These are phyloP conservation scores for Nicotiana tomentosiformis DNA, from an alignment of 257 asterid genomes.

Conservation along the genomic window DNA sequence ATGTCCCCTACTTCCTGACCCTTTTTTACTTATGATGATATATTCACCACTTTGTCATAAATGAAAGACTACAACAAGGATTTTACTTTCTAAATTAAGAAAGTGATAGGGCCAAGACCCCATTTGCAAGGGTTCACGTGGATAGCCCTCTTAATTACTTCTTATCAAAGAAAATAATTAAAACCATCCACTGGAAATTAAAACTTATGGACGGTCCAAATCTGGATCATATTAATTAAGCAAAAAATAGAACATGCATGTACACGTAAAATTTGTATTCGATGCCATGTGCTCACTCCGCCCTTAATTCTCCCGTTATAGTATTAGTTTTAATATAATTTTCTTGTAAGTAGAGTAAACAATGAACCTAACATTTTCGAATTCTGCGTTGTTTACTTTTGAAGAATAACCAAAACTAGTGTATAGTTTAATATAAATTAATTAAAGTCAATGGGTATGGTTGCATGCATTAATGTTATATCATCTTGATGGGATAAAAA, in stretches of 20 bases:
- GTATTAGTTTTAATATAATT: neutral
- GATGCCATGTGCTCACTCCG: neutral
- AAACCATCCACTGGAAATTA: neutral
- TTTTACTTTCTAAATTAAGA: neutral
- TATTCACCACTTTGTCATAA: neutral
- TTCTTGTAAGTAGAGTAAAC: conserved; percentile 1
- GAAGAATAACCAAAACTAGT: neutral
- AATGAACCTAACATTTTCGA: conserved; percentile 10
- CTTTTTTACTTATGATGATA: no score
- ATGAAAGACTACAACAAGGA: neutral
- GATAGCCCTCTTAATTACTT: neutral
- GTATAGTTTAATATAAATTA: neutral
- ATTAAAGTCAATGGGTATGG: neutral
- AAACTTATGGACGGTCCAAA: neutral
- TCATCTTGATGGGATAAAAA: conserved; percentile 23
- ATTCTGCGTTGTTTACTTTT: neutral
- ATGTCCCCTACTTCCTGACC: neutral
- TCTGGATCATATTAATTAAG: neutral
- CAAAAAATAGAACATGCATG: neutral
- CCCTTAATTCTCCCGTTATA: neutral
- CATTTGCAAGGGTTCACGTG: neutral
- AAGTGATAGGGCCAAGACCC: conserved; percentile 2
- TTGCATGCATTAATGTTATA: conserved; percentile 12
- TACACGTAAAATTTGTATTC: neutral
- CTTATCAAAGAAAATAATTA: neutral